Percentiles rank a stretch among this genome's conserved stretches.
Conservation (phyloP, 306 rosid genomes). For the Rosa persica region DNA sequence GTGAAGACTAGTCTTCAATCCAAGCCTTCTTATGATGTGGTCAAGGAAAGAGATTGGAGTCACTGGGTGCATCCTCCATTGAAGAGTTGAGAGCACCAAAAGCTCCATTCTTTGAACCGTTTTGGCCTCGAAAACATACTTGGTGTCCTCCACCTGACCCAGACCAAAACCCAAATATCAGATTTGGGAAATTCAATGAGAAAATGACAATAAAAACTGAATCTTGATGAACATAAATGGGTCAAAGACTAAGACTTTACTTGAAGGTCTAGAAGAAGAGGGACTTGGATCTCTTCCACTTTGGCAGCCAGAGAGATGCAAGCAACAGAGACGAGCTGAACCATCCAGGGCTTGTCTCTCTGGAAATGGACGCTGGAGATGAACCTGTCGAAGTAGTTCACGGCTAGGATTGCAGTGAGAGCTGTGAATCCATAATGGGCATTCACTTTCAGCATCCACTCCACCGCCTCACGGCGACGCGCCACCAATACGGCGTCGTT, state of each 20-base stretch:
- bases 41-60: conserved; percentile 85
- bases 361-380: conserved; percentile 61
- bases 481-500: conserved; percentile 7
- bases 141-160: conserved; percentile 63
- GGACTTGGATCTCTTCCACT: conserved; percentile 91
- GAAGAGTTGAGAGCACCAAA: conserved; percentile 65
- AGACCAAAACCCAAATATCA: conserved; percentile 18
- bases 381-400: conserved; percentile 73
- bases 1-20: conserved; percentile 62
- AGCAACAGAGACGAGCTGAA: conserved; percentile 82
- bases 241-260: conserved; percentile 34
- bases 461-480: conserved; percentile 55
- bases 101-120: conserved; percentile 94
- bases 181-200: background rate
- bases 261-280: conserved; percentile 90
- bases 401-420: conserved; percentile 77
- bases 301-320: conserved; percentile 94
- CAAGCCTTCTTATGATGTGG: conserved; percentile 72
- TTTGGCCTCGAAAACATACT: conserved; percentile 72
- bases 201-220: background rate
- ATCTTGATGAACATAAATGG: background rate
- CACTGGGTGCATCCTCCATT: conserved; percentile 96
- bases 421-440: conserved; percentile 72
- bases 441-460: conserved; percentile 81
- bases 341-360: conserved; percentile 83